Evolutionary conservation across 2,329 filamentous ascomycete genomes (phyloP).

Genomic region (Cladosporium austrohemisphaericum): DNA sequence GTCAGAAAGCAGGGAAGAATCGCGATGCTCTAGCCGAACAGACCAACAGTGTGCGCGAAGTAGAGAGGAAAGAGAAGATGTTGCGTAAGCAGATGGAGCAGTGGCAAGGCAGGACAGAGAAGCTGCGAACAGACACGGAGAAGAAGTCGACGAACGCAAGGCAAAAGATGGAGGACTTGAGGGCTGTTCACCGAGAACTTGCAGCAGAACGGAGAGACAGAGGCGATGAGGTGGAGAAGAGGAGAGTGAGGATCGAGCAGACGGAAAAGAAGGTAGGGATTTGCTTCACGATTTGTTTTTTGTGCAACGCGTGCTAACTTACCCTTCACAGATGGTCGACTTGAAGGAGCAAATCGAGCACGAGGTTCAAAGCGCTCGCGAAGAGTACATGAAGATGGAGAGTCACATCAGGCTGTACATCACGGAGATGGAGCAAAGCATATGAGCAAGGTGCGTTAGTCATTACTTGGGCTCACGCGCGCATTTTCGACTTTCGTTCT

Average conservation of each 20-base stretch:
- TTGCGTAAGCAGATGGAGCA: constrained; percentile 79
- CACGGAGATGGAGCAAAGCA: constrained; percentile 94
- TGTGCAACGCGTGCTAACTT: constrained; percentile 21
- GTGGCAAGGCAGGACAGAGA: constrained; percentile 82
- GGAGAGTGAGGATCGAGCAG: constrained; percentile 91
- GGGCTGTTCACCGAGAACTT: constrained; percentile 72
- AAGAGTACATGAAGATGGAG: constrained; percentile 97
- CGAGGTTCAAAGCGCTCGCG: constrained; percentile 83
- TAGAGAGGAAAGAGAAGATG: constrained; percentile 81
- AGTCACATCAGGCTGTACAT: constrained; percentile 97
- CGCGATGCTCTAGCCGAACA: constrained; percentile 83
- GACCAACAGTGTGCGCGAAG: constrained; percentile 83
- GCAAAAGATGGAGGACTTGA: constrained; percentile 84
- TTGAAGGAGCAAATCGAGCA: constrained; percentile 96
- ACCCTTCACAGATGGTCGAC: constrained; percentile 73
- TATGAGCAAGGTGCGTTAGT: constrained; percentile 36
- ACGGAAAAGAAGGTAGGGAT: constrained; percentile 89
- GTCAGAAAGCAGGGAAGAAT: constrained; percentile 73
- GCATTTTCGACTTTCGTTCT: neutral
- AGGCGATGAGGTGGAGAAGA: constrained; percentile 84
- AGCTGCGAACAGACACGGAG: constrained; percentile 73
- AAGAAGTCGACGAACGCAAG: constrained; percentile 78
- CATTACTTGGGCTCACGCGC: neutral
- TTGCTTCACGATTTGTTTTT: neutral
- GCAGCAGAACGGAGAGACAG: constrained; percentile 83